Conservation (phyloP, 306 rosid genomes). For the Elaeagnus macrophylla region DNA sequence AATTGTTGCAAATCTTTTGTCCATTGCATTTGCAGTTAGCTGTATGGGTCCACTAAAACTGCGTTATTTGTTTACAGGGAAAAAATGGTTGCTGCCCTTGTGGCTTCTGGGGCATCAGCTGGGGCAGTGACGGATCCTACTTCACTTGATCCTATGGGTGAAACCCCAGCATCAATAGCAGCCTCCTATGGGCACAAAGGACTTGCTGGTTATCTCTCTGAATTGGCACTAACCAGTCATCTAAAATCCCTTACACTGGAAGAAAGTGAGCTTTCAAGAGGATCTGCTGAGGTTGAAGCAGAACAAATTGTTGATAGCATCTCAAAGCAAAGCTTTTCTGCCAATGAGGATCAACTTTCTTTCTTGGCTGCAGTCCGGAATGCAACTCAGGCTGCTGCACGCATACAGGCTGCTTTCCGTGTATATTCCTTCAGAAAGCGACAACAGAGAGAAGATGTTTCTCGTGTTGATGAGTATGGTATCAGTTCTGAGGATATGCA, state of each 20-base stretch:
- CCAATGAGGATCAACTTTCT: conserved; percentile 47
- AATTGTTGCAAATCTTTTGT: not conserved
- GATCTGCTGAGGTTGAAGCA: conserved; percentile 62
- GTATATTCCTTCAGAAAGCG: conserved; percentile 68
- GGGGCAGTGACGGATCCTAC: conserved; percentile 95
- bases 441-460: conserved; percentile 32
- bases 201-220: conserved; percentile 95
- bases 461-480: conserved; percentile 38
- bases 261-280: conserved; percentile 54
- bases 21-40: not conserved
- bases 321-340: conserved; percentile 37
- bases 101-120: conserved; percentile 89
- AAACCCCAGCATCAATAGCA: conserved; percentile 82
- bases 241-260: conserved; percentile 75
- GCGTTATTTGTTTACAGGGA: conserved; percentile 45
- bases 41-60: not conserved
- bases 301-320: conserved; percentile 46
- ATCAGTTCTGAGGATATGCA: conserved; percentile 33
- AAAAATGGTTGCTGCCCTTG: conserved; percentile 76
- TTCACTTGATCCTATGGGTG: conserved; percentile 59
- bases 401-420: conserved; percentile 88
- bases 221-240: conserved; percentile 72
- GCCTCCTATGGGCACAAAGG: conserved; percentile 67
- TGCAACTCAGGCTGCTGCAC: conserved; percentile 87
- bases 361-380: conserved; percentile 82